phyloP scores from a whole-genome alignment of 495 filamentous ascomycete genomes.

The Pseudotulostoma volvatum region DNA sequence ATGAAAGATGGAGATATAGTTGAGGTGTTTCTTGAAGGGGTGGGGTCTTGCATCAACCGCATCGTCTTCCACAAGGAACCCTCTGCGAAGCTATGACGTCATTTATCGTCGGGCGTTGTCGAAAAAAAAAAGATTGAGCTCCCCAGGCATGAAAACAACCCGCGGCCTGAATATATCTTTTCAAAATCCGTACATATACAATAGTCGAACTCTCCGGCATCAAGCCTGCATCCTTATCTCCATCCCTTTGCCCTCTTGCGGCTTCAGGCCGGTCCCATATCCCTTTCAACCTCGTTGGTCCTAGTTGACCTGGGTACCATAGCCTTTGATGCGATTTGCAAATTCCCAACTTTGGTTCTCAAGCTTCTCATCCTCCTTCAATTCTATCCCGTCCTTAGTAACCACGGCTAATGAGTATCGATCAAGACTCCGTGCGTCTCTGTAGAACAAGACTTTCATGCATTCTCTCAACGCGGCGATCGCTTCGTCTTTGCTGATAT shows the following conservation, averaged over 20 bases:
- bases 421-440: slow-evolving; percentile 85
- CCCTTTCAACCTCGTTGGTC: no score
- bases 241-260: no score
- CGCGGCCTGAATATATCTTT: no score
- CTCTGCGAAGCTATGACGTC: slow-evolving; percentile 37
- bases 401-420: slow-evolving; percentile 82
- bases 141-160: no score
- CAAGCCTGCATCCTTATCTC: no score
- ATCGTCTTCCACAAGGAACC: slow-evolving; percentile 45
- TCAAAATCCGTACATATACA: no score
- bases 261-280: no score
- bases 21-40: slow-evolving; percentile 53
- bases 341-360: slow-evolving; percentile 93
- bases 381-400: slow-evolving; percentile 62
- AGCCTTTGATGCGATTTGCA: slow-evolving; percentile 69
- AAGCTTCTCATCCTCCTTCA: slow-evolving; percentile 62
- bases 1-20: slow-evolving; percentile 67
- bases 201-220: slow-evolving; percentile 5
- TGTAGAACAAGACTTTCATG: slow-evolving; percentile 97
- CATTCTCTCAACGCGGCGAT: slow-evolving; percentile 69
- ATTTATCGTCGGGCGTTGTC: no score
- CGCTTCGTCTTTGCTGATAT: slow-evolving; percentile 61
- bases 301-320: slow-evolving; percentile 50
- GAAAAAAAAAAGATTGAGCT: no score
- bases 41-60: slow-evolving; percentile 55